A percentile compares a stretch with the other conserved stretches of the same genome.
These are phyloP conservation scores for Hydnomerulius pinastri DNA, from an alignment of 768 basidiomycete species.

Conservation along the genomic window DNA sequence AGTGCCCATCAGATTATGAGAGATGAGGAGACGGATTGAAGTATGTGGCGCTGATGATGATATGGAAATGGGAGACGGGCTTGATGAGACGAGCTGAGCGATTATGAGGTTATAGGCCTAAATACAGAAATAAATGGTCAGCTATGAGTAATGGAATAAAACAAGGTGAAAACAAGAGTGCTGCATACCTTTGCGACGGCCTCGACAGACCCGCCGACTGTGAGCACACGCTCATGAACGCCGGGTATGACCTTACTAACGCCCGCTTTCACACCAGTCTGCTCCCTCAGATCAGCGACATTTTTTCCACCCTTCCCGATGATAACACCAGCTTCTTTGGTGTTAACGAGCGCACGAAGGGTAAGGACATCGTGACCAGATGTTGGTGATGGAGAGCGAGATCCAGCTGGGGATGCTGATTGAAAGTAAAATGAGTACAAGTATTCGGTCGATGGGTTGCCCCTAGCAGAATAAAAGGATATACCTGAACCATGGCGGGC, in stretches of 20 bases:
- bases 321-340: conserved; percentile 96
- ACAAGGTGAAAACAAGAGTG: background rate
- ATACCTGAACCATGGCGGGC: conserved; percentile 57
- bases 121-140: conserved; percentile 13
- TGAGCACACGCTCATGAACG: conserved; percentile 97
- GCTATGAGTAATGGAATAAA: conserved; percentile 3
- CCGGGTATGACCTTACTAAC: conserved; percentile 98
- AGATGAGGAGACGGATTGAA: conserved; percentile 95
- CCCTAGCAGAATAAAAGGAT: conserved; percentile 21
- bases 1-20: conserved; percentile 99
- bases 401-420: conserved; percentile 59
- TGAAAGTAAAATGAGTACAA: no score
- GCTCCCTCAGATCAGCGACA: conserved; percentile 93
- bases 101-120: conserved; percentile 96
- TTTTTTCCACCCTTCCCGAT: conserved; percentile 98
- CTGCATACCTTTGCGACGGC: conserved; percentile 81
- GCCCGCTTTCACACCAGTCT: conserved; percentile 96
- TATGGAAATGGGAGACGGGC: conserved; percentile 69
- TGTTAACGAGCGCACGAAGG: conserved; percentile 92
- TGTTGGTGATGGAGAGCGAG: conserved; percentile 72
- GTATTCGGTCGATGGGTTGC: conserved; percentile 1
- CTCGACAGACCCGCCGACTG: conserved; percentile 89
- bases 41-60: conserved; percentile 70
- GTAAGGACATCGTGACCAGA: conserved; percentile 75
- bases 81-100: conserved; percentile 83